Evolutionary conservation across 2,329 filamentous ascomycete genomes (phyloP), one percentile per base, ranked within the genome.

Genomic region (Juglanconis sp.): DNA sequence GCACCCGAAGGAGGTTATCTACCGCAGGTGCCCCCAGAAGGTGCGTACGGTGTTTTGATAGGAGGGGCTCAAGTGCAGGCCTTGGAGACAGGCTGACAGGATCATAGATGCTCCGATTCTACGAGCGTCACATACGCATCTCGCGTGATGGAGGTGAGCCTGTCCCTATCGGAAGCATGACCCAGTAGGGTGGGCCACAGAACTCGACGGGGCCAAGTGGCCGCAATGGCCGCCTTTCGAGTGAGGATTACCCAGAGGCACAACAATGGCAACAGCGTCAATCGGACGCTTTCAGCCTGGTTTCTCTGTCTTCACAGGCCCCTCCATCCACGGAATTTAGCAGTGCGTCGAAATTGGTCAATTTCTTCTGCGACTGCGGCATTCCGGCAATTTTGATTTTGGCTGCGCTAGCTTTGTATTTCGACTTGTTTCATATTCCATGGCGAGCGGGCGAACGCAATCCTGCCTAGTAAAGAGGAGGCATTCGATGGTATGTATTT

Each of bases 21-120:
- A 93, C 68, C 82, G 86, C 68, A 87, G 91, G 66, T 92, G 89
- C 66, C 91, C 91, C 0, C 90, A 94, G 69, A 90, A 88, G 81
- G 88, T 89, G 71, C 59, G 76, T 52, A 32, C 24, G 3, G 17
- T 46, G 17, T 24, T 17, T 46, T 17, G 15, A 17, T 9, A 30
- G 5, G 5, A 2, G 44, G 44, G 44, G 5, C 15, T 30, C 15
- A 6, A n/a, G 34, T 17, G 10, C 30, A 13, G 30, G 36, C 32
- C 13, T 7, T 35, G 10, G 5, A 56, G 36, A 51, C 40, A 8
- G 47, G 13, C 53, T 59, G 7, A 48, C 53, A 55, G 9, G 30
- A 5, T 56, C 35, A 9, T 38, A 86, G 83, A 86, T 86, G 80
- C 74, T 86, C 9, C 78, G 78, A 42, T 86, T 84, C 64, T 86